These are phyloP conservation scores for Trypanosoma brucei DNA, from an alignment of 208 protist species.

Conservation along the genomic window DNA sequence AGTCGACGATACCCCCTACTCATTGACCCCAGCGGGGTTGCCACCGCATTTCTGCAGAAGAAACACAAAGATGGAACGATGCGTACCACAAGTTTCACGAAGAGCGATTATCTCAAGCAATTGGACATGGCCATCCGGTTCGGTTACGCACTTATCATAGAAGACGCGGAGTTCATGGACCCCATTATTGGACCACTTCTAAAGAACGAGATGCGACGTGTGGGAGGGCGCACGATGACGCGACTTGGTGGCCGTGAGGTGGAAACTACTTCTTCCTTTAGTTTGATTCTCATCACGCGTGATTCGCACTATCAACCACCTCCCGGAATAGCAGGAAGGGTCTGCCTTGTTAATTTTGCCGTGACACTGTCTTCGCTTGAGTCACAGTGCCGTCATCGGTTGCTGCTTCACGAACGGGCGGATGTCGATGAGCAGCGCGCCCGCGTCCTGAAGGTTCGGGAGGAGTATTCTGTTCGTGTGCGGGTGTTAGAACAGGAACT, in stretches of 20 bases:
- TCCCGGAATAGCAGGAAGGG: conserved; percentile 93
- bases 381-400: conserved; percentile 92
- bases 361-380: conserved; percentile 95
- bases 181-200: conserved; percentile 98
- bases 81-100: conserved; percentile 94
- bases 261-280: conserved; percentile 96
- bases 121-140: conserved; percentile 98
- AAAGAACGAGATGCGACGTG: conserved; percentile 94
- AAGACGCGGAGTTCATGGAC: conserved; percentile 99
- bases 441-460: conserved; percentile 92
- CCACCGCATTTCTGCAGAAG: conserved; percentile 89
- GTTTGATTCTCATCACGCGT: conserved; percentile 96
- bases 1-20: conserved; percentile 95
- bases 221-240: conserved; percentile 93
- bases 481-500: conserved; percentile 95
- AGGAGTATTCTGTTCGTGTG: conserved; percentile 93
- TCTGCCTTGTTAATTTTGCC: conserved; percentile 99
- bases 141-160: conserved; percentile 97
- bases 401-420: conserved; percentile 92
- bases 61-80: conserved; percentile 83
- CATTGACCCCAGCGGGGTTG: conserved; percentile 98
- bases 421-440: conserved; percentile 93
- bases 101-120: conserved; percentile 96
- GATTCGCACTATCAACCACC: conserved; percentile 93
- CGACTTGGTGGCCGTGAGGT: conserved; percentile 96